Evolutionary conservation across 768 basidiomycete species (phyloP), one percentile per base, ranked within the genome.

Genomic region (Tricholomella constricta): DNA sequence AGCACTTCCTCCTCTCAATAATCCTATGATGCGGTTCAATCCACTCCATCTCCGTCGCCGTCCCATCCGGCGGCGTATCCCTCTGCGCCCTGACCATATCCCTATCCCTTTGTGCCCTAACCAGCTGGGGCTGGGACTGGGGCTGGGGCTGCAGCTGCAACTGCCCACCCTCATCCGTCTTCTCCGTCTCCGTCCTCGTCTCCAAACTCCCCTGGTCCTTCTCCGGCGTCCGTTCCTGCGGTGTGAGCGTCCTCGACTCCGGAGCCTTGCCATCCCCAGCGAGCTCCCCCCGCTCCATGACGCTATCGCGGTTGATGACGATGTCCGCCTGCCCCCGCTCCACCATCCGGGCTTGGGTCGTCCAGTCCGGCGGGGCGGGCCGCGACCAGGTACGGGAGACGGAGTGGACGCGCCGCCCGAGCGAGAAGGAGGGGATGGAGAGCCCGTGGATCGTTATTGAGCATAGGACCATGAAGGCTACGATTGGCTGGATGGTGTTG

Each of bases 381-480:
- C 94, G 78, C 8, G 93, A 95, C 88, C 90, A 93, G 7, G 96
- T 98, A 59, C 93, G 82, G 12, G 91, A 89, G 48, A 92, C 88
- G 15, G 75, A 87, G 66, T 95, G 94, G n/a, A 98, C 94, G 22
- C 94, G 84, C 26, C 91, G 79, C 15, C 94, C 88, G 25, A 98
- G 83, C 19, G 94, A 94, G 77, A 98, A 97, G 65, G 88, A 89
- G 0, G 96, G 94, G 58, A 99, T 97, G 10, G 93, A 95, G 7
- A 97, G 77, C 2, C 94, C 95, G 63, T 93, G 91, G 15, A 90
- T 83, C 15, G 88, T 78, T 55, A 98, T 91, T 0, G 93, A 96
- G 61, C 85, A 86, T 7, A 99, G 79, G 3, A 99, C 97, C 84
- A 98, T 86, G 70, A 97, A 98, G 1, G 89, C 86, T 10, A 94